Percentiles rank a stretch among this genome's conserved stretches.
Conservation (phyloP, 345 rosid species). For the Eucalyptus urophylla region DNA sequence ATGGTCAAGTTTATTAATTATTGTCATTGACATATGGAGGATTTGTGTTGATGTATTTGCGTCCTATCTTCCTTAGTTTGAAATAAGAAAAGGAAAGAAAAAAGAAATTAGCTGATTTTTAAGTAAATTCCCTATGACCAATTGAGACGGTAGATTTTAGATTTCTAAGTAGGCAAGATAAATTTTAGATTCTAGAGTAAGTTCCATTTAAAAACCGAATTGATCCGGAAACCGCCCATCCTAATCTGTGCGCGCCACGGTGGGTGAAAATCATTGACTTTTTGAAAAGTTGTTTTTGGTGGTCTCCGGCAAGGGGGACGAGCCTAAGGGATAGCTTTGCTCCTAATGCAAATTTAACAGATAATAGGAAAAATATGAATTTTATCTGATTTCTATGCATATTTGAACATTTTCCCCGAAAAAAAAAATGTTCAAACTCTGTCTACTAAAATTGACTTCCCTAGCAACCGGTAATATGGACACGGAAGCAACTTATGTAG, state of each 20-base stretch:
- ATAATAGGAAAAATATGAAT: background rate
- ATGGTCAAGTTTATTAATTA: too few species aligned
- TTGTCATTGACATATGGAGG: background rate
- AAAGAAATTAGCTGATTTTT: background rate
- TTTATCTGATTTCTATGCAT: background rate
- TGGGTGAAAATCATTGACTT: background rate
- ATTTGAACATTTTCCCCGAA: background rate
- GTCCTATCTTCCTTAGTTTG: background rate
- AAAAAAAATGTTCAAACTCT: background rate
- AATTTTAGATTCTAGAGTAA: too few species aligned
- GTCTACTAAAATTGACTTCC: background rate
- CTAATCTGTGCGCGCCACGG: too few species aligned
- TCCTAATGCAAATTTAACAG: background rate
- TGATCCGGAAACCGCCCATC: rapidly evolving
- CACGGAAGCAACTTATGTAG: background rate
- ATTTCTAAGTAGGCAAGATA: rapidly evolving
- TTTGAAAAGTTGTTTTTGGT: background rate
- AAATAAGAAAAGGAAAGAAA: too few species aligned
- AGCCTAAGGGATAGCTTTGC: background rate
- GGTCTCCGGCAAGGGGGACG: background rate
- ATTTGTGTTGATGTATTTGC: background rate
- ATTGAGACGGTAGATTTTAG: too few species aligned
- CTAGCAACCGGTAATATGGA: background rate
- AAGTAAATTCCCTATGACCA: too few species aligned
- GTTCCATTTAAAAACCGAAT: too few species aligned